Base-by-base conservation (phyloP, 305 asterid genomes). In the Caryopteris hybrid region DNA sequence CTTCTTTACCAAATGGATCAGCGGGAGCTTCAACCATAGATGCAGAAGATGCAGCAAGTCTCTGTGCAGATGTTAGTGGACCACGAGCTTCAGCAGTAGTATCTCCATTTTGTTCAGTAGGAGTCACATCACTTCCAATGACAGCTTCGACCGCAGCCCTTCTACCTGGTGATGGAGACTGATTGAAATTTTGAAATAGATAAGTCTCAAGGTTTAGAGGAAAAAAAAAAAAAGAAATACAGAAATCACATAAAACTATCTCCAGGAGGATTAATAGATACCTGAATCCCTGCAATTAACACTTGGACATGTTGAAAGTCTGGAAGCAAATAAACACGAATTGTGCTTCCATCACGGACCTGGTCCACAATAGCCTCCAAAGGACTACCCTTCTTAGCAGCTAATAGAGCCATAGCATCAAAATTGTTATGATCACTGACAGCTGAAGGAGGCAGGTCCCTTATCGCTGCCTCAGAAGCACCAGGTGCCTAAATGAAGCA, bases 101-200 rank as follows among this genome's bases (percentile, higher is more conserved):
- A 52, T 83, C 89, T 69, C 91, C 98, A 76, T 88, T 86, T 75
- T 85, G 86, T 70, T 80, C 95, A 70, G 58, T 88, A 57, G 95
- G 77, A 39, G 82, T 60, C 12, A 62, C 55, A 42, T 76, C 87
- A 66, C 88, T 18, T 58, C 69, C 85, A 71, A 66, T 31, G 33
- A 66, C 75, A 69, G 78, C 66, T 77, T 86, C 96, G 2, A 80
- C 29, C 66, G 91, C 56, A 70, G 90, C 84, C 78, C 92, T 88
- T 83, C 97, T 82, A 78, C 99, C 99, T 74, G 92, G 81, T 16
- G 96, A 84, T 48, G 99, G 99, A 42, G 99, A 70, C 99, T 95
- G 84, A 75, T 75, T 48, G 66, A 46, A 73, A 76, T 43, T 18
- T 57, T 34, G 36, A 36, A 66, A 72, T 16, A 8, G 12, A 52